phyloP scores from a whole-genome alignment of 306 rosid species.

The Urtica urens region DNA sequence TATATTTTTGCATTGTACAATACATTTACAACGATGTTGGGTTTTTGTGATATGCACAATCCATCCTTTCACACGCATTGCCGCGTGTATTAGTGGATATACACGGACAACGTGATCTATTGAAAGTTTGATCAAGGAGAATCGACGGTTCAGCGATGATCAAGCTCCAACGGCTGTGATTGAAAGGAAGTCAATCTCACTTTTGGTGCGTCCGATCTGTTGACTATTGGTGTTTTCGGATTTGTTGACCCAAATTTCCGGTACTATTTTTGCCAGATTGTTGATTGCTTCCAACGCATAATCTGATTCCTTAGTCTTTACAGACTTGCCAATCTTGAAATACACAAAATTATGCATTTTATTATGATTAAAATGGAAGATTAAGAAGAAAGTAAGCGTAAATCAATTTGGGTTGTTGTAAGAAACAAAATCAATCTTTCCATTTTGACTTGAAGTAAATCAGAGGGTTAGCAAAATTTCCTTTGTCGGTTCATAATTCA shows the following conservation, averaged over 20 bases:
- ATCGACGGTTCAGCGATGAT: not conserved
- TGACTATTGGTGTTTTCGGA: conserved; percentile 18
- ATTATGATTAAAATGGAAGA: too few species aligned
- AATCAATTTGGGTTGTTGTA: too few species aligned
- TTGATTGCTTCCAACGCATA: conserved; percentile 41
- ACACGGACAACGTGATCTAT: not conserved
- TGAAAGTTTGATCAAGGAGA: not conserved
- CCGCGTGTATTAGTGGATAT: not conserved
- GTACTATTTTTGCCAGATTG: conserved; percentile 29
- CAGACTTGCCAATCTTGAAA: conserved; percentile 46
- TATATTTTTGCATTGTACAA: too few species aligned
- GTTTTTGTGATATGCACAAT: conserved; percentile 5
- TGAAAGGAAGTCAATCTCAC: conserved; percentile 44
- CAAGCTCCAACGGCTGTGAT: conserved; percentile 53
- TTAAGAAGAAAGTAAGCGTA: too few species aligned
- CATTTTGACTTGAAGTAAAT: too few species aligned
- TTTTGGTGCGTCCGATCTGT: conserved; percentile 29
- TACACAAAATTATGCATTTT: too few species aligned
- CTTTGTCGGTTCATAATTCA: too few species aligned
- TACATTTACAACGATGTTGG: conserved; percentile 2
- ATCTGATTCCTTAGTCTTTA: conserved; percentile 52
- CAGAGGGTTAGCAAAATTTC: too few species aligned
- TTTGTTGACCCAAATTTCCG: conserved; percentile 46
- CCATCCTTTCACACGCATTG: conserved; percentile 1
- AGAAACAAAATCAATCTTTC: too few species aligned